Base-by-base conservation (phyloP, 495 filamentous ascomycete species). In the Podospora fimiseda region DNA sequence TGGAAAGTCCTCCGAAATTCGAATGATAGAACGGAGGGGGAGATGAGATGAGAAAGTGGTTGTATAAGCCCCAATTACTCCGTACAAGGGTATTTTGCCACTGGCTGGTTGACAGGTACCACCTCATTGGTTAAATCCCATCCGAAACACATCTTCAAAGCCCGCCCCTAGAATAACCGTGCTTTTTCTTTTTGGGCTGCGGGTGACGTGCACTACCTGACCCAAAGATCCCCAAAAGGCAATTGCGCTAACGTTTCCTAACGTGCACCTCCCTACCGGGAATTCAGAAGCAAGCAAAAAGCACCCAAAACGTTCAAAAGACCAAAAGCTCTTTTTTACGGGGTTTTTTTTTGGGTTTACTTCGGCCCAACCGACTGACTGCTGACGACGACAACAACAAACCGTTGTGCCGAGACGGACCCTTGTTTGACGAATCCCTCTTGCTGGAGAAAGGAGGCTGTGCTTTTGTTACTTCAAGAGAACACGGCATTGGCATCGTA, bases 371-470 rank as follows among this genome's bases (percentile, higher is more conserved):
- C 14, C 42, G 5, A 19, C 20, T 13, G 42, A 20, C 42, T 44
- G 42, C 20, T 13, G 42, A 44, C 42, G 42, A 44, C 42, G 23
- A 44, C 42, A 20, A 20, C 14, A 11, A 20, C 33, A 11, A 33
- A 11, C 27, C 6, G 11, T 11, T 33, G 27, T 33, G 27, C 27
- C 24, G 16, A 14, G 9, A n/a, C 44, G 16, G 44, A 30, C 20
- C 44, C 52, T 46, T 37, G 46, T 48, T n/a, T 20, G 13, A 24
- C 52, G 50, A 48, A 51, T 55, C 52, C 47, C 52, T 37, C 50
- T n/a, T 15, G 27, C 41, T 50, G 36, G 24, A 51, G 41, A 48
- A 55, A 58, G 56, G 56, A 58, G 56, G 56, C 56, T 58, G 56
- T 58, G 56, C 56, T 49, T 39, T 42, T 43, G 11, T 14, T 41